Percentiles rank a stretch among this genome's conserved stretches.
phyloP scores from a whole-genome alignment of 2,329 filamentous ascomycete genomes.

The Metarhizium rileyi region DNA sequence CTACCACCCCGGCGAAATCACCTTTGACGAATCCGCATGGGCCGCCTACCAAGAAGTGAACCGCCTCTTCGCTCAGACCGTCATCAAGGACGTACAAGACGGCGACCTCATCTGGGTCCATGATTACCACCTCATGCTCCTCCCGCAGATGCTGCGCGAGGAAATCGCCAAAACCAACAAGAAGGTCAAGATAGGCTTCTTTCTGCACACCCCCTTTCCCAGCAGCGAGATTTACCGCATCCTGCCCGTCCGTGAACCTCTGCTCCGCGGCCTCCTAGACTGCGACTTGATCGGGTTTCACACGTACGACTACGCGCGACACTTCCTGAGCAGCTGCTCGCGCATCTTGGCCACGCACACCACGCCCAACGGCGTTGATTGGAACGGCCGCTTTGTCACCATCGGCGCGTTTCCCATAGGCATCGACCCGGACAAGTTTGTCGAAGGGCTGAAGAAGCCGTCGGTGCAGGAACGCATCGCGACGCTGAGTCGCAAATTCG shows the following conservation, averaged over 20 bases:
- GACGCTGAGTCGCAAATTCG: conserved; percentile 78
- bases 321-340: conserved; percentile 95
- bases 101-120: conserved; percentile 97
- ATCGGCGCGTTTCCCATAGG: conserved; percentile 96
- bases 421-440: conserved; percentile 94
- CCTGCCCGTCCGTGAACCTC: conserved; percentile 79
- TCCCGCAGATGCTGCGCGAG: conserved; percentile 89
- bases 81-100: conserved; percentile 80
- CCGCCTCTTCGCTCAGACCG: conserved; percentile 78
- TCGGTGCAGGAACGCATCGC: conserved; percentile 83
- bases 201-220: conserved; percentile 93
- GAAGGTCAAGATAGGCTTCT: conserved; percentile 97
- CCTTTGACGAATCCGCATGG: conserved; percentile 94
- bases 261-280: conserved; percentile 78
- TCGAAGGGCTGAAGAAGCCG: conserved; percentile 75
- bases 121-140: conserved; percentile 96
- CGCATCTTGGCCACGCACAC: conserved; percentile 73
- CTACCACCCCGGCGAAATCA: conserved; percentile 97
- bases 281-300: conserved; percentile 97
- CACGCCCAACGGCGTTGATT: conserved; percentile 88
- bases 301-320: conserved; percentile 96
- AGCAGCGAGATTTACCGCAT: conserved; percentile 96
- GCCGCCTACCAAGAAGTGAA: conserved; percentile 89
- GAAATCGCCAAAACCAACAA: conserved; percentile 72
- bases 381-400: conserved; percentile 76